Evolutionary conservation across 2,329 filamentous ascomycete species (phyloP), one percentile per base, ranked within the genome.

Genomic region (Metarhizium album): DNA sequence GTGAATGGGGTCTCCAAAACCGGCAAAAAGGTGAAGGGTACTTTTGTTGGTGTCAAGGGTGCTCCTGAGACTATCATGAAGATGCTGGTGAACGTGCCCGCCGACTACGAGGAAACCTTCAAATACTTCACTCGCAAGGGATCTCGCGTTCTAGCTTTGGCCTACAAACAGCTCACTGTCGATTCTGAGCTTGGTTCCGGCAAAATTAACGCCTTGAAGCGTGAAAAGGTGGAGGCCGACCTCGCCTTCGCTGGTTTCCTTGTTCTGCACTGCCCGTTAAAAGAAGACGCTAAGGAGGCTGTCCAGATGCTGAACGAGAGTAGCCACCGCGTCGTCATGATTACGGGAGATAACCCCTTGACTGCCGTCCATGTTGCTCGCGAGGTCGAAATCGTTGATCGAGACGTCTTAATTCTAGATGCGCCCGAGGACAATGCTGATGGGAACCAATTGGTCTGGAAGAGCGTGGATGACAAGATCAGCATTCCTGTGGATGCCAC

Each of bases 281-380:
- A 98, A 71, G 90, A 95, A 24, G 93, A 98, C 66, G 93, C 93
- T 45, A 87, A 94, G 70, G 84, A 93, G 66, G 84, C 93, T 38
- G 88, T 98, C 40, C 88, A 86, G 57, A 96, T 97, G 89, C 79
- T 98, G 60, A 98, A 96, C 64, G 93, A 98, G 74, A 97, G 91
- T 70, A 97, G 90, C 70, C 93, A 98, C 68, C 88, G 93, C 60
- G 90, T 95, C 45, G 87, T 98, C 59, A 98, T 98, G 93, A 98
- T 98, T 58, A 98, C 93, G 53, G 93, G 93, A 64, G 93, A 98
- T 68, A 98, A 98, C 67, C 91, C 93, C 13, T 78, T 98, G 48
- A 98, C 93, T 40, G 93, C 93, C 57, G 88, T 95, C 11, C 91
- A 98, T 64, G 93, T 98, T 51, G 93, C 93, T 16, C 84, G 86